phyloP scores from a whole-genome alignment of 371 early-diverging fungal genomes.

The Apophysomyces ossiformis region DNA sequence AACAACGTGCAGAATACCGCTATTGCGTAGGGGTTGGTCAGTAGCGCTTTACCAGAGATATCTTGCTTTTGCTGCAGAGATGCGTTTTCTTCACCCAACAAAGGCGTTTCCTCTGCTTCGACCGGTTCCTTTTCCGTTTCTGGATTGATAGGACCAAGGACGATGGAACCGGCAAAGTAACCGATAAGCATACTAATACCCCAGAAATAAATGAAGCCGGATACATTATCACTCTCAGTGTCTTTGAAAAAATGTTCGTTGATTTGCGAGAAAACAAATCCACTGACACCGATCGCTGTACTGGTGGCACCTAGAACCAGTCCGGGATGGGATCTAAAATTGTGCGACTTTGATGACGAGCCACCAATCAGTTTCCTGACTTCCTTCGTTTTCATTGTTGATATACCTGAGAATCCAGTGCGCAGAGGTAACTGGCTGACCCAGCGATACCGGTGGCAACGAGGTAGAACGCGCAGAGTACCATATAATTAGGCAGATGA shows the following conservation, averaged over 20 bases:
- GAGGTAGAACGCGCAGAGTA: slow-evolving; percentile 41
- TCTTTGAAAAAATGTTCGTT: slow-evolving; percentile 44
- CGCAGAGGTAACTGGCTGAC: slow-evolving; percentile 49
- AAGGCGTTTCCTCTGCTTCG: neutral
- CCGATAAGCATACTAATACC: slow-evolving; percentile 29
- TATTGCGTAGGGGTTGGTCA: slow-evolving; percentile 41
- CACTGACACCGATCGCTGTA: slow-evolving; percentile 44
- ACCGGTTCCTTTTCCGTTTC: neutral
- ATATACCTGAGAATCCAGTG: slow-evolving; percentile 50
- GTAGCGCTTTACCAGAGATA: slow-evolving; percentile 32
- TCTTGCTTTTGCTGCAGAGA: neutral
- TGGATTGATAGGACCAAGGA: slow-evolving; percentile 28
- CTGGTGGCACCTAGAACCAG: slow-evolving; percentile 50
- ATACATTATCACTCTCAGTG: slow-evolving; percentile 28
- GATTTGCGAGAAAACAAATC: slow-evolving; percentile 51
- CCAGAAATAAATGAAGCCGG: slow-evolving; percentile 43
- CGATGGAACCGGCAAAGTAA: slow-evolving; percentile 39
- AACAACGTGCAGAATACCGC: slow-evolving; percentile 41
- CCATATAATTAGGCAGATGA: slow-evolving; percentile 33
- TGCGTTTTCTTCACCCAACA: slow-evolving; percentile 7
- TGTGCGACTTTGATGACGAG: slow-evolving; percentile 27
- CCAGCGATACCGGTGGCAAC: slow-evolving; percentile 38
- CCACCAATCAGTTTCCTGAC: neutral
- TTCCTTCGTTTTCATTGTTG: neutral
- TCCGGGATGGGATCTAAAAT: slow-evolving; percentile 48